A percentile compares a stretch with the other conserved stretches of the same genome.
Conservation (phyloP, 192 early-diverging fungal genomes). For the Ramicandelaber brevisporus region DNA sequence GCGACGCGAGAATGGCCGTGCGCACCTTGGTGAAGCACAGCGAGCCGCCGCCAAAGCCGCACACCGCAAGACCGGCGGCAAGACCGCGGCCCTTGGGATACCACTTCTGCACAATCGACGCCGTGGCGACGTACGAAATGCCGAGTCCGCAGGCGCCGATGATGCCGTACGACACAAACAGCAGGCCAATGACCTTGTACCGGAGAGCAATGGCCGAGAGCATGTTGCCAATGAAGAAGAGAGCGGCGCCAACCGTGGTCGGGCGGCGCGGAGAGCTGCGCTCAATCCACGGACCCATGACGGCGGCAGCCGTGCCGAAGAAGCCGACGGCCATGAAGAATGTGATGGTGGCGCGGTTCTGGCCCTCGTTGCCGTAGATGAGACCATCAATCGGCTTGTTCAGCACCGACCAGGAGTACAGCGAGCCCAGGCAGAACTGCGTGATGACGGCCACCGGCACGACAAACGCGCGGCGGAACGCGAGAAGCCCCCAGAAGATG, state of each 20-base stretch:
- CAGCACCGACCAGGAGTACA: slow-evolving; percentile 56
- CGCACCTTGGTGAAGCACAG: slow-evolving; percentile 36
- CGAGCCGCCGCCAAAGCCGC: slow-evolving; percentile 49
- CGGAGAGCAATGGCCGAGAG: slow-evolving; percentile 29
- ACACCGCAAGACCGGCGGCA: slow-evolving; percentile 47
- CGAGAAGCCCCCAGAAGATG: slow-evolving; percentile 19
- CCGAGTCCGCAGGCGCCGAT: slow-evolving; percentile 43
- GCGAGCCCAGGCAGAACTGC: slow-evolving; percentile 44
- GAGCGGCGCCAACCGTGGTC: slow-evolving; percentile 24
- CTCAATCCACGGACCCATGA: slow-evolving; percentile 62
- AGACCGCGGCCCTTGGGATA: slow-evolving; percentile 48
- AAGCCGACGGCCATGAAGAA: slow-evolving; percentile 57
- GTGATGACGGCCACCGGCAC: slow-evolving; percentile 39
- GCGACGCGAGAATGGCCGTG: slow-evolving; percentile 22
- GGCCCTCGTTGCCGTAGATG: slow-evolving; percentile 21
- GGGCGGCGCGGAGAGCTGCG: slow-evolving; percentile 41
- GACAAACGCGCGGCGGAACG: slow-evolving; percentile 30
- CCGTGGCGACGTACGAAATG: slow-evolving; percentile 46
- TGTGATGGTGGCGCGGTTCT: slow-evolving; percentile 25
- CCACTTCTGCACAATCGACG: slow-evolving; percentile 53
- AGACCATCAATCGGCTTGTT: slow-evolving; percentile 37
- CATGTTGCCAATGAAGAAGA: slow-evolving; percentile 46
- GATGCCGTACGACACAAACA: slow-evolving; percentile 48
- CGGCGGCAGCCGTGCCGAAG: slow-evolving; percentile 39
- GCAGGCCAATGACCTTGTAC: slow-evolving; percentile 24